A percentile compares a stretch with the other conserved stretches of the same genome.
Evolutionary conservation across 2,329 filamentous ascomycete species (phyloP).

Genomic region (Fusarium veterinarium): DNA sequence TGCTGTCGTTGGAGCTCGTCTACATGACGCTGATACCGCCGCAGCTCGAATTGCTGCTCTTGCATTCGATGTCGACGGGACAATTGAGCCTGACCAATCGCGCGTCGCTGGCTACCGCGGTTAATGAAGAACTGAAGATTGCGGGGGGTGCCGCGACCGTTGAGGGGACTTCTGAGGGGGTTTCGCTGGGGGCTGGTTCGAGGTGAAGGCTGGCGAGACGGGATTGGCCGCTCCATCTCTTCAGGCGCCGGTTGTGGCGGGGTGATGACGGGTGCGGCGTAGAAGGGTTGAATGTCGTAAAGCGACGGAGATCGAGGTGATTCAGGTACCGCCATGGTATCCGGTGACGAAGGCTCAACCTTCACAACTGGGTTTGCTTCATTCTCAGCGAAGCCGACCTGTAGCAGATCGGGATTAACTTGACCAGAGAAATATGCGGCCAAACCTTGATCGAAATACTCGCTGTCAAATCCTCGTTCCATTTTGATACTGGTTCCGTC

Average conservation of each 20-base stretch:
- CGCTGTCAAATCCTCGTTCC: too few relatives aligned
- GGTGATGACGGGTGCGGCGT: fast-evolving
- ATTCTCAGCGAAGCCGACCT: too few relatives aligned
- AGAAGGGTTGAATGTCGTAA: neutral
- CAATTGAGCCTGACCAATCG: neutral
- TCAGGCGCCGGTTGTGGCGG: fast-evolving
- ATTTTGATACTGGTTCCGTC: neutral
- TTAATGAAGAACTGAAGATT: neutral
- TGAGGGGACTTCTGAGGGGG: fast-evolving
- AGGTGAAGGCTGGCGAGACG: fast-evolving
- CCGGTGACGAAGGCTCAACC: neutral
- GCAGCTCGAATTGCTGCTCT: neutral
- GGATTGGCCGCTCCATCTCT: neutral
- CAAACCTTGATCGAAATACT: neutral
- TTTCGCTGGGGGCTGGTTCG: neutral
- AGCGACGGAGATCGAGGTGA: neutral
- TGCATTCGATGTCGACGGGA: neutral
- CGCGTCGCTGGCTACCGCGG: neutral
- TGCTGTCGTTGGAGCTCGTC: neutral
- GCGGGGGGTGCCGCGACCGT: neutral
- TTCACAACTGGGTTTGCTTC: neutral
- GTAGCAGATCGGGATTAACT: too few relatives aligned
- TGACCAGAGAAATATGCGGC: neutral
- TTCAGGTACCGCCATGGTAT: fast-evolving
- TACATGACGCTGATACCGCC: neutral